A percentile compares a stretch with the other conserved stretches of the same genome.
These are phyloP conservation scores for Hyphopichia pseudoburtonii DNA, from an alignment of 1,139 yeast genomes.

Conservation along the genomic window DNA sequence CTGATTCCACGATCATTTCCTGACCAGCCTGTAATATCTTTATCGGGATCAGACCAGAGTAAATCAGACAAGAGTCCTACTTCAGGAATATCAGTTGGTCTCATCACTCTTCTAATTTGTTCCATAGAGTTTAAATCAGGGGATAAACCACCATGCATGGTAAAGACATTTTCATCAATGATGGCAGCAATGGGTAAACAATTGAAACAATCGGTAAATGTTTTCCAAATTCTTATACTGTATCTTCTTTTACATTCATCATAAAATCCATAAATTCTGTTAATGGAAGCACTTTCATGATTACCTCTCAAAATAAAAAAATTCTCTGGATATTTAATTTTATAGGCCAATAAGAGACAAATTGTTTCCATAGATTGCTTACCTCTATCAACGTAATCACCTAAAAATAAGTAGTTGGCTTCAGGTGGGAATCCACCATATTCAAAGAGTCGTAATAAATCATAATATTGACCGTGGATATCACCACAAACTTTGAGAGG, in stretches of 20 bases:
- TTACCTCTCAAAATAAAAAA: slow-evolving; percentile 93
- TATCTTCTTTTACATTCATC: slow-evolving; percentile 98
- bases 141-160: slow-evolving; percentile 98
- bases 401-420: slow-evolving; percentile 90
- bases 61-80: slow-evolving; percentile 93
- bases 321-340: slow-evolving; percentile 96
- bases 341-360: slow-evolving; percentile 87
- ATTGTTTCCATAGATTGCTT: slow-evolving; percentile 95
- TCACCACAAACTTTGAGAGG: slow-evolving; percentile 96
- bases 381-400: slow-evolving; percentile 98
- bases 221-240: slow-evolving; percentile 96
- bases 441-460: slow-evolving; percentile 89
- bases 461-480: slow-evolving; percentile 97
- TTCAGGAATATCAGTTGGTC: slow-evolving; percentile 98
- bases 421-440: slow-evolving; percentile 99
- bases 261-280: slow-evolving; percentile 94
- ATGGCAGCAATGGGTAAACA: slow-evolving; percentile 98
- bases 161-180: slow-evolving; percentile 94
- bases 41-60: slow-evolving; percentile 98
- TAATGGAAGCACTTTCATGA: slow-evolving; percentile 96
- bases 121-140: slow-evolving; percentile 98
- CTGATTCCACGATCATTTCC: slow-evolving; percentile 98
- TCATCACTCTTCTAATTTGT: slow-evolving; percentile 96
- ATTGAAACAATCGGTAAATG: slow-evolving; percentile 96
- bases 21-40: slow-evolving; percentile 96